These are phyloP conservation scores for Chalara sp. DNA, from an alignment of 2,329 filamentous ascomycete species.

Conservation along the genomic window DNA sequence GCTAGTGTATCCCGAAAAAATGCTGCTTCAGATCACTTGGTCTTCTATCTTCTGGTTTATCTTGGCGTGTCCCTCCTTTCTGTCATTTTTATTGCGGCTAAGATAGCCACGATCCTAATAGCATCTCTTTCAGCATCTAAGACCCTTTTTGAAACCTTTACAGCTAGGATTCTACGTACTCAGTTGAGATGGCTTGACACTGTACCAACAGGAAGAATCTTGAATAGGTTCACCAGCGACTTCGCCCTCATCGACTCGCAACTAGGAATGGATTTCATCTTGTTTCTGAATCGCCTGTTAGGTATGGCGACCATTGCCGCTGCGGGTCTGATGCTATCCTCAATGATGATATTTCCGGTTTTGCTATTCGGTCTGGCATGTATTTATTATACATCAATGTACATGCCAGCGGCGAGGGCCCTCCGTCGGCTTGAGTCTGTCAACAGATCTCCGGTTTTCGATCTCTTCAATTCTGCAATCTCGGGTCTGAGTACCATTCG, in stretches of 20 bases:
- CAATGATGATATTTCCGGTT: constrained; percentile 56
- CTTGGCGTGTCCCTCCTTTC: constrained; percentile 1
- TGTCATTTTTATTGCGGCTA: constrained; percentile 24
- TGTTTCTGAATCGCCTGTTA: constrained; percentile 1
- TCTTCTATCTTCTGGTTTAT: constrained; percentile 5
- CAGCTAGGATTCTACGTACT: constrained; percentile 59
- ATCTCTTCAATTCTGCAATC: constrained; percentile 59
- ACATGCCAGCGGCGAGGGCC: constrained; percentile 61
- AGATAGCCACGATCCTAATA: constrained; percentile 52
- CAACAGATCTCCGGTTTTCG: constrained; percentile 70
- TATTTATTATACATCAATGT: constrained; percentile 26
- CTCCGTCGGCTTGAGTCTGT: constrained; percentile 70
- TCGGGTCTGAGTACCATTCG: constrained; percentile 68
- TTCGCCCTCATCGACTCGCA: constrained; percentile 34
- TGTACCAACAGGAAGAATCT: constrained; percentile 63
- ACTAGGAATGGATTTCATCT: constrained; percentile 1
- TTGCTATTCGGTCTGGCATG: constrained; percentile 24
- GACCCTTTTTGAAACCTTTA: constrained; percentile 57
- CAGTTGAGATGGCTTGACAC: constrained; percentile 73
- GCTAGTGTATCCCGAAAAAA: background rate
- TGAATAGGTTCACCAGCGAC: constrained; percentile 71
- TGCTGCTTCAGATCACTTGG: background rate
- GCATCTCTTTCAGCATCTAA: constrained; percentile 61
- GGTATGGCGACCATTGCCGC: constrained; percentile 52
- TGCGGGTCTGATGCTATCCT: constrained; percentile 51